phyloP scores from a whole-genome alignment of 108 stramenopile genomes.

The Nannochloropsis oceanica region DNA sequence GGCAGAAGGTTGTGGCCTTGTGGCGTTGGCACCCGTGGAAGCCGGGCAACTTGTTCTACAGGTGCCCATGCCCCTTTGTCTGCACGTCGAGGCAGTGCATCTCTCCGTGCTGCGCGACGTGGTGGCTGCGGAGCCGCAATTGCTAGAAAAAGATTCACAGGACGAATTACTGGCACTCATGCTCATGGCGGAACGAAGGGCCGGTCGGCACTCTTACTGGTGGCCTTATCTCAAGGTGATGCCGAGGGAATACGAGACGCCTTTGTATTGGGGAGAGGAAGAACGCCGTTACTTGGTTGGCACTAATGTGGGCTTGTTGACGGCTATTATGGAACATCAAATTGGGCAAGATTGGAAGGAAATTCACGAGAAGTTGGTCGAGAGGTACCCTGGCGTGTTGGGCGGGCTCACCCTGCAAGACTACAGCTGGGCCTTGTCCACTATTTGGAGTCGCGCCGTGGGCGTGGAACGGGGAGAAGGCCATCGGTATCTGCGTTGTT shows the following conservation, averaged over 20 bases:
- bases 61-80: background rate
- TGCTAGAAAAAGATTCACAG: background rate
- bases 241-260: constrained; percentile 16
- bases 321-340: constrained; percentile 9
- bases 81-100: background rate
- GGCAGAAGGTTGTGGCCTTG: background rate
- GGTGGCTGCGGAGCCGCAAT: background rate
- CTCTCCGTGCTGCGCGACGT: background rate
- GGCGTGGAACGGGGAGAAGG: background rate
- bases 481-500: background rate
- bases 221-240: constrained; percentile 10
- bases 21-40: background rate
- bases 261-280: constrained; percentile 8
- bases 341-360: constrained; percentile 14
- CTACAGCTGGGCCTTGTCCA: constrained; percentile 27
- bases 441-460: constrained; percentile 25
- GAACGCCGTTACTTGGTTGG: background rate
- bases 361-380: constrained; percentile 3
- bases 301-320: constrained; percentile 6
- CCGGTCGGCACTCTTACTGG: constrained; percentile 3
- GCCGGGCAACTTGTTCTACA: background rate
- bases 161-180: constrained; percentile 13
- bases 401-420: constrained; percentile 4
- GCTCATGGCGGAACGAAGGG: constrained; percentile 12
- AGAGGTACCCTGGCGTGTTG: background rate